Evolutionary conservation across 2,329 filamentous ascomycete species (phyloP), one percentile per base, ranked within the genome.

Genomic region (Aaosphaeria pasadenensis): DNA sequence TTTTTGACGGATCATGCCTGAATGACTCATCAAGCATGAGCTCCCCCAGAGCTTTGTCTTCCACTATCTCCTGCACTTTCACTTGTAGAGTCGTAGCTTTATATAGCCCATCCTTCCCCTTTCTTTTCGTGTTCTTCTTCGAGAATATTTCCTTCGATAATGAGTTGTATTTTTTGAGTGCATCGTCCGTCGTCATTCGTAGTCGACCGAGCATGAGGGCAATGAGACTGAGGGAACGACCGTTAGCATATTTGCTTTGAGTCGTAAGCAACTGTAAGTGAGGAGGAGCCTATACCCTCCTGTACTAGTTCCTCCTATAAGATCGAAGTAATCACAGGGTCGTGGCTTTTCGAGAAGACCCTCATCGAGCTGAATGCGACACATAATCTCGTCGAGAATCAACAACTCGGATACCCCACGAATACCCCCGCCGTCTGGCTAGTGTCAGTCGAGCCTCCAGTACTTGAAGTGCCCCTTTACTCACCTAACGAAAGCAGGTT

Each of bases 261-360:
- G 33, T 36, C n/a, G n/a, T 4, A 9, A 36, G 17, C 17, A 24
- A 24, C 17, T 24, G 33, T 13, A 36, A 11, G 33, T 36, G 4
- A 36, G 9, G 9, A 11, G 33, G 33, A 36, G 33, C 33, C 2
- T 13, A 11, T 13, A 40, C 54, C 54, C 53, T 33, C 55, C 51
- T 24, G 55, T 59, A 43, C 45, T 50, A 7, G 55, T 59, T 7
- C 56, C 56, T 11, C 55, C 48, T 31, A 59, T 59, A 30, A 56
- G 43, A 38, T 58, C 53, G 36, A 59, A 59, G 46, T 51, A 51
- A 2, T 59, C 53, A 43, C 55, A 59, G 13, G 56, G 56, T 39
- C 53, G 49, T 36, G 33, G 33, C n/a, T 2, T 9, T 9, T 9
- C 9, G 9, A 3, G 3, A n/a, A 36, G 33, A 4, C 33, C 2